Evolutionary conservation across 768 basidiomycete genomes (phyloP), one percentile per base, ranked within the genome.

Genomic region (Naematelia encephala): DNA sequence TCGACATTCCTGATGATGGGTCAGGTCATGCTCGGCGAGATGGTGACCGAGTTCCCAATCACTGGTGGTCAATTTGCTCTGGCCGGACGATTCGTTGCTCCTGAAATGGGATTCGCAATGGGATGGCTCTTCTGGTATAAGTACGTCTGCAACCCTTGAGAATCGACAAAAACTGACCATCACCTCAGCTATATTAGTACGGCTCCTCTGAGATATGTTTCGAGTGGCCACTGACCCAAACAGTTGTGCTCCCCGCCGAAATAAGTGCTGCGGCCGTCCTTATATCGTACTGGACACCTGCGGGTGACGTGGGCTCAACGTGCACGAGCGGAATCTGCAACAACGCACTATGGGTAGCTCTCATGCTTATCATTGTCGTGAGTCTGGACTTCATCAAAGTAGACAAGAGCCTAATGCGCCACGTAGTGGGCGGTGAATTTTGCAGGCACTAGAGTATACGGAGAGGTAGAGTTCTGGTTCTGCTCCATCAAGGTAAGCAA

Each of bases 391-490:
- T 47, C 46, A 11, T 21, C 46, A 5, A 19, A 19, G 8, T 8
- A 11, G 46, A 19, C n/a, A 5, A 5, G 19, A n/a, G n/a, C 8
- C n/a, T 47, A 25, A n/a, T 21, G 19, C n/a, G 46, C 19, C 46
- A 8, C 19, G 46, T 25, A 47, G 46, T 47, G 46, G 54, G 54
- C 28, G 22, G 43, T 91, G 77, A 90, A 91, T 70, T 72, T 88
- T 80, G 46, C 46, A n/a, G 46, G 46, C 19, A 47, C 46, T 21
- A n/a, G 46, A 19, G 46, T 52, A 82, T 82, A 84, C 62, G 87
- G 83, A 27, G 90, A 90, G 66, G 87, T 88, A 30, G 89, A 91
- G 56, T 83, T 82, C 69, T 75, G 82, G 66, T 83, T 83, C 63
- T 77, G 80, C 63, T 76, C 61, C 51, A 73, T 76, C 63, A 71